Evolutionary conservation across 371 early-diverging fungal genomes (phyloP), one percentile per base, ranked within the genome.

Genomic region (Rozella allomycis): DNA sequence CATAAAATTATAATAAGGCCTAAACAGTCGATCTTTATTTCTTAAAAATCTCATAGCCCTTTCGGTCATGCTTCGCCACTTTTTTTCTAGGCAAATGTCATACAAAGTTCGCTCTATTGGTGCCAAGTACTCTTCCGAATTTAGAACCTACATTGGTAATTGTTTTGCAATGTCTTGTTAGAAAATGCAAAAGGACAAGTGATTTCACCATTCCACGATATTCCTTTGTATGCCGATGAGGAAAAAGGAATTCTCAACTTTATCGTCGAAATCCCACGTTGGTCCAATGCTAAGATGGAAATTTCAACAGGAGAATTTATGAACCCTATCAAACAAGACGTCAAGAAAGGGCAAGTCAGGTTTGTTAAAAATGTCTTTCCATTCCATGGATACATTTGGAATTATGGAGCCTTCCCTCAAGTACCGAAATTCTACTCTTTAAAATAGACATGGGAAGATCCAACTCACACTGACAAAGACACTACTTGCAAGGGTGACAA

Each of bases 381-480:
- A n/a, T 85, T 84, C 72, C 86, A 91, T 46, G 99, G 99, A 26
- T 99, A 97, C 65, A 83, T 88, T 49, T 98, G 97, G 97, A 99
- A 99, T 70, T 98, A 98, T 51, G 98, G 98, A 38, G 94, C 94
- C 22, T 60, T 98, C 39, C 98, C 97, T 23, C 80, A 79, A 58
- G 72, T 70, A 59, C 34, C 18, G 17, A 2, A 18, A 25, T 16
- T 12, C 7, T 41, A n/a, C 3, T 34, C 3, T 37, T 42, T 26
- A 26, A 25, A 4, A 52, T 52, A 81, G 74, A 97, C 98, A 36
- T 98, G 96, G 96, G 98, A 98, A 60, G 87, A 94, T 50, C 96
- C 97, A 25, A 71, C 63, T 36, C 55, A 55, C 40, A 48, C 56
- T 28, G 78, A 91, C 66, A 56, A 58, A 27, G 86, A 83, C 46